Conservation (phyloP, 2,329 filamentous ascomycete genomes). For the Chaetomium globosum region DNA sequence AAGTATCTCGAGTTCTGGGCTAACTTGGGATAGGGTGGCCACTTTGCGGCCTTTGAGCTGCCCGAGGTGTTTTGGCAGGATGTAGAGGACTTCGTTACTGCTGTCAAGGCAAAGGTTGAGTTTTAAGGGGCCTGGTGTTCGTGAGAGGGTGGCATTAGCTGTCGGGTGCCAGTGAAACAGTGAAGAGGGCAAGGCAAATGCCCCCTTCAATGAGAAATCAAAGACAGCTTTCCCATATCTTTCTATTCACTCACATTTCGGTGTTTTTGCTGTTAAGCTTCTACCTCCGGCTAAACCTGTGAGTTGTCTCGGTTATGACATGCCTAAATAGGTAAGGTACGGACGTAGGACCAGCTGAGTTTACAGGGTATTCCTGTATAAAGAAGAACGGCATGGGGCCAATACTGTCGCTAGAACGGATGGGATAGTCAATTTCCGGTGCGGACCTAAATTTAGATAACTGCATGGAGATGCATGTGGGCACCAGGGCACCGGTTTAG, state of each 20-base stretch:
- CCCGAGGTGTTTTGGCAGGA: constrained; percentile 48
- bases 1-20: neutral
- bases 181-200: no score
- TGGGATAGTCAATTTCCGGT: neutral
- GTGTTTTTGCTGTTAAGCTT: no score
- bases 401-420: neutral
- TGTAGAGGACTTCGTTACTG: constrained; percentile 45
- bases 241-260: no score
- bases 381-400: neutral
- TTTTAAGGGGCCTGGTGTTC: constrained; percentile 2
- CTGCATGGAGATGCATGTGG: neutral
- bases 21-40: constrained; percentile 47
- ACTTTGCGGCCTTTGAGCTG: constrained; percentile 55
- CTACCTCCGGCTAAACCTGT: no score
- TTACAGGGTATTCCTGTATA: neutral
- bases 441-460: neutral
- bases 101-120: constrained; percentile 23
- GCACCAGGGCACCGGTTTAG: neutral
- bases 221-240: no score
- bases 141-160: no score
- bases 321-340: no score
- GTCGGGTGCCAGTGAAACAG: no score
- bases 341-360: no score
- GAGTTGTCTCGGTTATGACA: no score
- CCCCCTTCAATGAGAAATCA: no score